phyloP scores from a whole-genome alignment of 1,139 yeast genomes.

The Saccharomyces hybrid region DNA sequence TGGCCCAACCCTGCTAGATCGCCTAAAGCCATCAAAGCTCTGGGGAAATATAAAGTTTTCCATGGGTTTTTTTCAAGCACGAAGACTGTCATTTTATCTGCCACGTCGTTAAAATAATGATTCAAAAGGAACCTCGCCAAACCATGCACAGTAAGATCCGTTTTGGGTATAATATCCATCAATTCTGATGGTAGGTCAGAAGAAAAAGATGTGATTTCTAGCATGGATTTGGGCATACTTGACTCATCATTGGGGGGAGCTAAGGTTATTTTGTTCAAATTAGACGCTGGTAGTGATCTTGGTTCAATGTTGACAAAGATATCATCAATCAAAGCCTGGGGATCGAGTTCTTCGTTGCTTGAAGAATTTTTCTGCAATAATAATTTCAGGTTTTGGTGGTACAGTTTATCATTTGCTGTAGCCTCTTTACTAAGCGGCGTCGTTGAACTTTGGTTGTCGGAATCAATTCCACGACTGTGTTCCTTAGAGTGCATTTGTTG shows the following conservation, averaged over 20 bases:
- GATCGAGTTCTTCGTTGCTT: background rate
- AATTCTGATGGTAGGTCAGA: slow-evolving; percentile 13
- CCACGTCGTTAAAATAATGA: slow-evolving; percentile 72
- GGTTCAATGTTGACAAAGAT: background rate
- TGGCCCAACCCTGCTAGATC: slow-evolving; percentile 69
- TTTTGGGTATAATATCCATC: slow-evolving; percentile 41
- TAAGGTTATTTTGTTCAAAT: slow-evolving; percentile 12
- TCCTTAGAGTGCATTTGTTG: background rate
- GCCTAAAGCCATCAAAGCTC: slow-evolving; percentile 71
- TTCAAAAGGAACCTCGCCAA: slow-evolving; percentile 61
- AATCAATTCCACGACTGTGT: background rate
- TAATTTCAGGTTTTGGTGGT: slow-evolving; percentile 2
- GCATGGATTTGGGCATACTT: slow-evolving; percentile 37
- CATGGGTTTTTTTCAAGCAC: slow-evolving; percentile 73
- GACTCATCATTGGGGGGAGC: slow-evolving; percentile 15
- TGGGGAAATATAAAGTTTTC: slow-evolving; percentile 76
- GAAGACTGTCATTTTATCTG: slow-evolving; percentile 82
- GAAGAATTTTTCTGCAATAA: slow-evolving; percentile 11
- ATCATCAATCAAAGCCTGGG: background rate
- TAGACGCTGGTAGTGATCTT: slow-evolving; percentile 5
- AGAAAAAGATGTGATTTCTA: slow-evolving; percentile 14
- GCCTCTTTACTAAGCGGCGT: background rate
- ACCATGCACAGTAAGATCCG: slow-evolving; percentile 59
- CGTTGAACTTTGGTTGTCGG: background rate
- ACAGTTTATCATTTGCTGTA: background rate